Conservation (phyloP, 768 basidiomycete genomes). For the Pleurotus djamor region DNA sequence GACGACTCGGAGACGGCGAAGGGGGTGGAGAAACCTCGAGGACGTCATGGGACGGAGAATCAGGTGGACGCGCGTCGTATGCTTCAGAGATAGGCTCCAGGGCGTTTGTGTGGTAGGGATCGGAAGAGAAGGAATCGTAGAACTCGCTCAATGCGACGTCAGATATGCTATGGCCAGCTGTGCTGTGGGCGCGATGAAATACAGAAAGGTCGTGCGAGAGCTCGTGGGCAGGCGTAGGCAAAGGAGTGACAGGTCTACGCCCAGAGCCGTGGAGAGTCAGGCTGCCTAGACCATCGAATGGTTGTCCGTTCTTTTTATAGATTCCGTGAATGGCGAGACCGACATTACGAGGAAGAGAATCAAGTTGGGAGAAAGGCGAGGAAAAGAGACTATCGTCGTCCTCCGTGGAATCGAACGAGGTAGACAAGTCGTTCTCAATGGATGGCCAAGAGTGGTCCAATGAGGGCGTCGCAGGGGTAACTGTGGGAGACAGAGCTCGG, state of each 20-base stretch:
- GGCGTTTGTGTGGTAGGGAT: not conserved
- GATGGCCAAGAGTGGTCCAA: conserved; percentile 1
- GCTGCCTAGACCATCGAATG: conserved; percentile 8
- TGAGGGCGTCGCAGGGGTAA: not conserved
- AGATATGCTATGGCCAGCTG: not conserved
- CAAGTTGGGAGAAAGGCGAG: not conserved
- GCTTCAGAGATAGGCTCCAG: not conserved
- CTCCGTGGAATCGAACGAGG: not conserved
- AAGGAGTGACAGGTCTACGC: not conserved
- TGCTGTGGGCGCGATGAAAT: not conserved
- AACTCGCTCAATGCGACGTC: not conserved
- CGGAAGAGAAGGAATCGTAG: not conserved
- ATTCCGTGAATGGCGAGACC: conserved; percentile 6
- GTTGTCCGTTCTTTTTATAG: conserved; percentile 8
- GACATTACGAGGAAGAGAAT: not conserved
- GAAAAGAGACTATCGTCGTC: not conserved
- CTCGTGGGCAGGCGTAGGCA: not conserved
- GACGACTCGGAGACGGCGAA: not conserved
- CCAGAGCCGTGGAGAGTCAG: not conserved
- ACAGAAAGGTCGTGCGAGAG: not conserved
- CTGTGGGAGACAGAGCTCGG: not conserved
- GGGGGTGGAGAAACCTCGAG: not conserved
- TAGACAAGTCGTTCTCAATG: not conserved
- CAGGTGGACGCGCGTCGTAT: not conserved
- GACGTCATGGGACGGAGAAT: too few species aligned